These are phyloP conservation scores for Verticillium dahliae DNA, from an alignment of 2,329 filamentous ascomycete species.

Conservation along the genomic window DNA sequence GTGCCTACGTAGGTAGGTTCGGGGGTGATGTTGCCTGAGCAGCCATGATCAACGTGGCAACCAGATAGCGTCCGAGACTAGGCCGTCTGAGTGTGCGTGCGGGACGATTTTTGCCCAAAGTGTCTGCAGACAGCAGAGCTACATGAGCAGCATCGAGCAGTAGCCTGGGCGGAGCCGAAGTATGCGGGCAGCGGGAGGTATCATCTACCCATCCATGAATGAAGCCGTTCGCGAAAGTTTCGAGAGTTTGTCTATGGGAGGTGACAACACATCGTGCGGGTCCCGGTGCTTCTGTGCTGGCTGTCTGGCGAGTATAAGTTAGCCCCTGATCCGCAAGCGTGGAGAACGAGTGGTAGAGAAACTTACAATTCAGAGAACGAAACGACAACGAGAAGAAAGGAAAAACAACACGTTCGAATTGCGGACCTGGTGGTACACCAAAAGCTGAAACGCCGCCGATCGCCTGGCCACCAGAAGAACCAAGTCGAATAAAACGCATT, in stretches of 20 bases:
- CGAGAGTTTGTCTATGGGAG: slow-evolving; percentile 1
- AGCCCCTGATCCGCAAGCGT: slow-evolving; percentile 20
- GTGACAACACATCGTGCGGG: slow-evolving; percentile 13
- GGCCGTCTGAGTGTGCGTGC: neutral
- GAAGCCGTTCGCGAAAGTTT: neutral
- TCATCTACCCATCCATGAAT: neutral
- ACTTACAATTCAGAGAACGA: neutral
- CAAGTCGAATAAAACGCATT: neutral
- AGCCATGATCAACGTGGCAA: slow-evolving; percentile 27
- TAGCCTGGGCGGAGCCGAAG: neutral
- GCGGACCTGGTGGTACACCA: neutral
- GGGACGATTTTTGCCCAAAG: slow-evolving; percentile 2
- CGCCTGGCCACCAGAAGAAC: neutral
- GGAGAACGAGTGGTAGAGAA: neutral
- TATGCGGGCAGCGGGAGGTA: neutral
- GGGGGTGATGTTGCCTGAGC: slow-evolving; percentile 13
- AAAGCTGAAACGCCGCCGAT: neutral
- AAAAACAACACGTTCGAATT: neutral
- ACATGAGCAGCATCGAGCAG: neutral
- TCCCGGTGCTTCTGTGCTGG: slow-evolving; percentile 2
- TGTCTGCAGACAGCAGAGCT: slow-evolving; percentile 3
- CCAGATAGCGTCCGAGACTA: slow-evolving; percentile 13
- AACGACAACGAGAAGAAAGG: neutral
- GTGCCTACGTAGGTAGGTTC: slow-evolving; percentile 1
- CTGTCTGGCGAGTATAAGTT: slow-evolving; percentile 31